Base-by-base conservation (phyloP, 768 basidiomycete genomes). In the Phanerodontia chrysosporium region DNA sequence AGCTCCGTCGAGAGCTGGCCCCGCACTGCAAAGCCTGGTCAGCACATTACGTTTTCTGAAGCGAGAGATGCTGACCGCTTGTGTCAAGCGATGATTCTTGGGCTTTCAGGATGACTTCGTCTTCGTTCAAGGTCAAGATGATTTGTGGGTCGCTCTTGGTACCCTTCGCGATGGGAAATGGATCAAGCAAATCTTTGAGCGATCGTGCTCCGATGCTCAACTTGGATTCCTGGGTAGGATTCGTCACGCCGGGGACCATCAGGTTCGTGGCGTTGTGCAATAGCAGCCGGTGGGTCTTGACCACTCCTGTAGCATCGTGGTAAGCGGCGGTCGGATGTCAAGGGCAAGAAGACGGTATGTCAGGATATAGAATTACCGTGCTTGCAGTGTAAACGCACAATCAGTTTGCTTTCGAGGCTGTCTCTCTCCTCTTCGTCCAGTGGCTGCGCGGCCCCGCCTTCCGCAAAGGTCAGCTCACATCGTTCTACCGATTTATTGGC, bases 351-450 rank as follows among this genome's bases (percentile, higher is more conserved):
- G 32, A 51, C 3, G 51, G 51, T 32, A n/a, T 12, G 21, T n/a
- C 27, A 22, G 25, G 30, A 39, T 49, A 9, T 1, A 36, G 12
- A 62, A 74, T 62, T 68, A 90, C 91, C 92, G 64, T 92, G 88
- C 76, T 93, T 92, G 71, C 92, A 94, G 65, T 90, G 80, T 51
- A 93, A 70, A 62, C 85, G 85, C 39, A 93, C 74, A 29, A 89
- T 77, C 54, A 93, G 74, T 65, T 80, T 86, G 66, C 85, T 88
- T 70, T 92, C 89, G 6, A 90, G 74, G 49, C 80, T 76, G 62
- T 91, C 89, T 10, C 69, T 65, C 21, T 80, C 81, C 24, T 81
- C 80, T 45, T 75, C 75, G 12, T 73, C 72, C 25, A 72, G 74
- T 10, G 70, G 70, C 18, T 73, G 67, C 3, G 72, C 71, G 1